These are phyloP conservation scores for Theileria sp. DNA, from an alignment of 169 alveolate species.

Conservation along the genomic window DNA sequence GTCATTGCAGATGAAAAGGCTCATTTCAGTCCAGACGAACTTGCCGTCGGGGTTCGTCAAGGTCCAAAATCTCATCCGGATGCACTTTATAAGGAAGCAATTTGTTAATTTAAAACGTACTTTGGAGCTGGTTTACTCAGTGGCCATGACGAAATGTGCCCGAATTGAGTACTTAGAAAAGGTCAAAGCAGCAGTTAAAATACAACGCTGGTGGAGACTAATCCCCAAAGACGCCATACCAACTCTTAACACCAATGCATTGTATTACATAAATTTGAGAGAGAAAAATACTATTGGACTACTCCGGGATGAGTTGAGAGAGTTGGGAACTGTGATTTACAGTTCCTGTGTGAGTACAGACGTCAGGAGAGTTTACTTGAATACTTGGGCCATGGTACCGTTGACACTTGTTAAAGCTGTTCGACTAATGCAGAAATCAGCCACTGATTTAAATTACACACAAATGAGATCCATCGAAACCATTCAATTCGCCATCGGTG, in stretches of 20 bases:
- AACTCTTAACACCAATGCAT: constrained; percentile 17
- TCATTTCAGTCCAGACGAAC: constrained; percentile 65
- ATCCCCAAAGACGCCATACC: constrained; percentile 20
- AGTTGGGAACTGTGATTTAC: constrained; percentile 22
- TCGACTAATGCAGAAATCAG: constrained; percentile 25
- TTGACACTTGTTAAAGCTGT: constrained; percentile 45
- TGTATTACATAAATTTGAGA: constrained; percentile 46
- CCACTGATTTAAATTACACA: constrained; percentile 15
- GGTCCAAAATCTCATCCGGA: constrained; percentile 73
- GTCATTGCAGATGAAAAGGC: constrained; percentile 65
- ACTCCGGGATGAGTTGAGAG: not conserved
- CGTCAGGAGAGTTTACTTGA: constrained; percentile 64
- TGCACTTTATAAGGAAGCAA: constrained; percentile 71
- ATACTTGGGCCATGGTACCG: constrained; percentile 76
- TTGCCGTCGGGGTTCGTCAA: constrained; percentile 65
- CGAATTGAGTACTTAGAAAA: constrained; percentile 53
- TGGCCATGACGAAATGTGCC: constrained; percentile 67
- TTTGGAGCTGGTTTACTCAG: constrained; percentile 67
- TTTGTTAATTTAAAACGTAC: constrained; percentile 55
- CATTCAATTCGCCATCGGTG: constrained; percentile 44
- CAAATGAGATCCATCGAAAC: constrained; percentile 9
- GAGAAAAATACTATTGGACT: constrained; percentile 28
- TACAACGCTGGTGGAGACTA: constrained; percentile 77
- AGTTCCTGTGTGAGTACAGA: constrained; percentile 53
- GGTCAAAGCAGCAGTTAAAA: constrained; percentile 56